Percentiles rank a stretch among this genome's conserved stretches.
Evolutionary conservation across 371 early-diverging fungal genomes (phyloP).

Genomic region (Syncephalastrum racemosum): DNA sequence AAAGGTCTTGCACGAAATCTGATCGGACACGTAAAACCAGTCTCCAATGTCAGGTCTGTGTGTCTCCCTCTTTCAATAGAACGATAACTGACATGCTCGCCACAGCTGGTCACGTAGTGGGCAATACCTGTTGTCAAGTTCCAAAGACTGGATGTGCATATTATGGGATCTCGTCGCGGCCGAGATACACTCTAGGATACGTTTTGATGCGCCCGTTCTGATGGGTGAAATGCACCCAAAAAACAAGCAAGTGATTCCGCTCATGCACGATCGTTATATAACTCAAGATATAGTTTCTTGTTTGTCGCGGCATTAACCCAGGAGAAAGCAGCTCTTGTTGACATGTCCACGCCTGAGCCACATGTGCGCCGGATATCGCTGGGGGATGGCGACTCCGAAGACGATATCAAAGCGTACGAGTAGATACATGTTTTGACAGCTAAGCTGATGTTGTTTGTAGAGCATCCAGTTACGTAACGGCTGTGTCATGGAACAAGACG

Average conservation of each 20-base stretch:
- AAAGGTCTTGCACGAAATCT: conserved; percentile 72
- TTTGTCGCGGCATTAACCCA: conserved; percentile 59
- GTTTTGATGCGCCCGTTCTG: conserved; percentile 66
- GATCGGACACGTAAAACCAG: conserved; percentile 67
- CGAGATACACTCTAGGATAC: conserved; percentile 48
- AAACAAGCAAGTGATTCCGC: conserved; percentile 50
- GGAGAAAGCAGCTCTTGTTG: conserved; percentile 53
- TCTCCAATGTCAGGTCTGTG: conserved; percentile 76
- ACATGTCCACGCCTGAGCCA: conserved; percentile 32
- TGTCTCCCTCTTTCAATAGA: not conserved
- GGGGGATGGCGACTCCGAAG: no score
- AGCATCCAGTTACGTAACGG: conserved; percentile 29
- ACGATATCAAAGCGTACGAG: no score
- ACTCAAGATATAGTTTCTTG: conserved; percentile 30
- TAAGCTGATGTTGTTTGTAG: conserved; percentile 24
- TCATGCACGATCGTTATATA: not conserved
- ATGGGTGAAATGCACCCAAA: conserved; percentile 73
- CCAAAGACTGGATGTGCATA: conserved; percentile 83
- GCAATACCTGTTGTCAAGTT: conserved; percentile 65
- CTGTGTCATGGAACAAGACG: conserved; percentile 44
- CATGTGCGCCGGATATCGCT: no score
- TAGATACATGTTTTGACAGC: no score
- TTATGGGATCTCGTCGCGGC: conserved; percentile 81
- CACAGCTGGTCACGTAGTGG: conserved; percentile 73
- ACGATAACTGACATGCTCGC: not conserved